These are phyloP conservation scores for Carex scoparia DNA, from an alignment of 176 grass and related monocot genomes.

Conservation along the genomic window DNA sequence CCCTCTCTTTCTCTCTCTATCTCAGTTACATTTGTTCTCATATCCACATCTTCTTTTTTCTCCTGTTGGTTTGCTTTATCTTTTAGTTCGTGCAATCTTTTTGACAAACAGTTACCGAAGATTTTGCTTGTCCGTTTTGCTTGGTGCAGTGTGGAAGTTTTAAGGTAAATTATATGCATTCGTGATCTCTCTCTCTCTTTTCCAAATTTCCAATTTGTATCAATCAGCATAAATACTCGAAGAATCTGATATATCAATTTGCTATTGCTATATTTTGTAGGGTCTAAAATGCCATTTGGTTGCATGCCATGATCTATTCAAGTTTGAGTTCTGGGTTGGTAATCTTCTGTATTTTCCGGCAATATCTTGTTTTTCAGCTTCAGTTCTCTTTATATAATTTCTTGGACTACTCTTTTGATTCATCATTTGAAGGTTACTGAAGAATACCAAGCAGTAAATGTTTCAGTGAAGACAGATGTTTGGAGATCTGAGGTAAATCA, in stretches of 20 bases:
- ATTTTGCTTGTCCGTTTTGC: constrained; percentile 96
- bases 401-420: constrained; percentile 26
- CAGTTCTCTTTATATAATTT: constrained; percentile 10
- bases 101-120: constrained; percentile 81
- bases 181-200: neutral
- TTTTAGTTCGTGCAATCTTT: constrained; percentile 24
- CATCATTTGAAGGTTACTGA: constrained; percentile 63
- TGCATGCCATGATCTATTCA: constrained; percentile 88
- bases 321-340: constrained; percentile 98
- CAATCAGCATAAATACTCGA: neutral
- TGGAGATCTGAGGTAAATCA: constrained; percentile 71
- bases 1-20: neutral
- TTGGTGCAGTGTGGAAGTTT: constrained; percentile 82
- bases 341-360: constrained; percentile 42
- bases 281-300: constrained; percentile 83
- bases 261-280: constrained; percentile 27
- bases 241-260: neutral
- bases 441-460: constrained; percentile 81
- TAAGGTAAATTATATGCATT: constrained; percentile 51
- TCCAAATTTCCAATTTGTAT: neutral
- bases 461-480: constrained; percentile 64
- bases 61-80: neutral
- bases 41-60: neutral
- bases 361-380: constrained; percentile 4
- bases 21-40: constrained; percentile 12